Conservation (phyloP, 225 moss, liverwort and hornwort genomes). For the Physcomitrium patens region DNA sequence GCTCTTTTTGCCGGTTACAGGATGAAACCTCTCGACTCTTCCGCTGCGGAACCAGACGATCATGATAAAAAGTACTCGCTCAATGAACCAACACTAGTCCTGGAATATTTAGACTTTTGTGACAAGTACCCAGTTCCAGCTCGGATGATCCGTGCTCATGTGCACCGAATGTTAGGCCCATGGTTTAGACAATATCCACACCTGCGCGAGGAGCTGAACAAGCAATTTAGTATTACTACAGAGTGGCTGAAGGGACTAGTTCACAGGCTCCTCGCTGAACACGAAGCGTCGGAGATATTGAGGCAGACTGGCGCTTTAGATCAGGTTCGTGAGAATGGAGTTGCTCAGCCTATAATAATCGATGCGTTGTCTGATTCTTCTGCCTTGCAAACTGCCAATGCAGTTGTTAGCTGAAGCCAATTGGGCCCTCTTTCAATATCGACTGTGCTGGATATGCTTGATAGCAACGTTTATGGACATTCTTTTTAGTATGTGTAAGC, state of each 20-base stretch:
- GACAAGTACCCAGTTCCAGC: constrained; percentile 87
- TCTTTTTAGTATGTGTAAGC: no score
- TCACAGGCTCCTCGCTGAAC: constrained; percentile 57
- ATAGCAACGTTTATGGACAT: no score
- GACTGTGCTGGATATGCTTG: no score
- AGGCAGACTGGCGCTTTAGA: constrained; percentile 7
- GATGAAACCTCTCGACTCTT: constrained; percentile 41
- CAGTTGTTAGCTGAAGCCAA: no score
- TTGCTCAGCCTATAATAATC: constrained; percentile 21
- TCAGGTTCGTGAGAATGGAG: constrained; percentile 22
- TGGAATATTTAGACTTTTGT: constrained; percentile 89
- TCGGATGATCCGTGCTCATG: constrained; percentile 93
- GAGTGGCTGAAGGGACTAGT: constrained; percentile 85
- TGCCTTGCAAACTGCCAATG: no score
- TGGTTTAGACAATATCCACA: constrained; percentile 85
- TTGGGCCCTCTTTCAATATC: no score
- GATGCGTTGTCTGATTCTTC: constrained; percentile 11
- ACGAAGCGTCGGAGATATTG: constrained; percentile 21
- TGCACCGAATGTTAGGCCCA: constrained; percentile 78
- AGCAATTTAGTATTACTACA: constrained; percentile 64
- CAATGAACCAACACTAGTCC: constrained; percentile 62
- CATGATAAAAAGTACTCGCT: constrained; percentile 21
- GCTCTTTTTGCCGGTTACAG: constrained; percentile 75
- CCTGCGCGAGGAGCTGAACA: constrained; percentile 84
- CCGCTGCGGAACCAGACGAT: not conserved